Percentiles rank a stretch among this genome's conserved stretches.
Evolutionary conservation across 2,329 filamentous ascomycete species (phyloP).

Genomic region (Thelonectria discophora): DNA sequence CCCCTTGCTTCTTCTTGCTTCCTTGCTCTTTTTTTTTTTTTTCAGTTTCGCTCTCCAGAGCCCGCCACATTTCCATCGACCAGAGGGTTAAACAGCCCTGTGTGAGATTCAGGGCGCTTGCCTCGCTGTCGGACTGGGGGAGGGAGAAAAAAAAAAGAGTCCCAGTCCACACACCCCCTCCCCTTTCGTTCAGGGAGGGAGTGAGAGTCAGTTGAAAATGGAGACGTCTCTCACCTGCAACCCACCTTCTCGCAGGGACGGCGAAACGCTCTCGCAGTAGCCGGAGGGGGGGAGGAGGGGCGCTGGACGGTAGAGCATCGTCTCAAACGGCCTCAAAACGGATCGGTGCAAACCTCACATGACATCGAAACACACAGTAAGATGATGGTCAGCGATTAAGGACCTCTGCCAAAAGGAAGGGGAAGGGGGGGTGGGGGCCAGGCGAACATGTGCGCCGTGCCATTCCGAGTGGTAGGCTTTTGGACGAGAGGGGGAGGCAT

Average conservation of each 20-base stretch:
- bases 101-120: slow-evolving; percentile 41
- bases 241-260: slow-evolving; percentile 20
- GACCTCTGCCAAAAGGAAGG: slow-evolving; percentile 5
- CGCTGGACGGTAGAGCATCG: background rate
- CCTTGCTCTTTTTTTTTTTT: background rate
- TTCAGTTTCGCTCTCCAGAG: slow-evolving; percentile 13
- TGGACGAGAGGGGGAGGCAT: background rate
- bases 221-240: slow-evolving; percentile 15
- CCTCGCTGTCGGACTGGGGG: background rate
- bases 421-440: slow-evolving; percentile 1
- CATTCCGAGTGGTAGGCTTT: slow-evolving; percentile 6
- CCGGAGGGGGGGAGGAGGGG: slow-evolving; percentile 7
- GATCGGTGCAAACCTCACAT: slow-evolving; percentile 17
- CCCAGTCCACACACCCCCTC: slow-evolving; percentile 21
- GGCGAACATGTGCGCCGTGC: slow-evolving; percentile 19
- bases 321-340: slow-evolving; percentile 3
- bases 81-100: slow-evolving; percentile 31
- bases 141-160: background rate
- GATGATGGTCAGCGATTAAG: slow-evolving; percentile 22
- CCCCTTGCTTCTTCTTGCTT: slow-evolving; percentile 19
- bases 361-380: slow-evolving; percentile 21
- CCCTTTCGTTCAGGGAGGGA: background rate
- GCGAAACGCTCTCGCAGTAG: slow-evolving; percentile 15
- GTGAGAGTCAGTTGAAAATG: background rate
- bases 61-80: slow-evolving; percentile 11